phyloP scores from a whole-genome alignment of 805 yeast species.

The Starmerella sp. region DNA sequence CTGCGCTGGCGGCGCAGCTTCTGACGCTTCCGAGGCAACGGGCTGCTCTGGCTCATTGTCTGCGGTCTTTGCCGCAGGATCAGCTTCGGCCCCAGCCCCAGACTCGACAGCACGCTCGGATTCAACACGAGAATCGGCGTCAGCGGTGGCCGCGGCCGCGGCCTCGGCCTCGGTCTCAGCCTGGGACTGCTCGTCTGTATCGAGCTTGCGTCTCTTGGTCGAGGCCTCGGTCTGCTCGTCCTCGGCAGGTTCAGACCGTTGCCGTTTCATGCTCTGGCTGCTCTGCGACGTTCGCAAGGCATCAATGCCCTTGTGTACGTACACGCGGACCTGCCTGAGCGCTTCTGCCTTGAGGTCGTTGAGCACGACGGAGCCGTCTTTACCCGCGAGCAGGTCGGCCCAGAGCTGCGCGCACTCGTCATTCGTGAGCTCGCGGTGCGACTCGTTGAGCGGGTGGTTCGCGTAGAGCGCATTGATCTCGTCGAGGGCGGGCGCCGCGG shows the following conservation, averaged over 20 bases:
- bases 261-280: not conserved
- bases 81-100: too few relatives aligned
- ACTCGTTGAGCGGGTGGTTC: conserved; percentile 15
- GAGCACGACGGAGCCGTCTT: not conserved
- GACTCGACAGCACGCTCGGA: too few relatives aligned
- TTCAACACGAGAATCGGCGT: too few relatives aligned
- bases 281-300: not conserved
- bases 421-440: conserved; percentile 5
- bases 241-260: not conserved
- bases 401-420: conserved; percentile 6
- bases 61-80: too few relatives aligned
- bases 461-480: conserved; percentile 4
- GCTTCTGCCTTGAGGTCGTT: conserved; percentile 9
- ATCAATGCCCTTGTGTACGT: conserved; percentile 8
- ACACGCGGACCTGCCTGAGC: conserved; percentile 8
- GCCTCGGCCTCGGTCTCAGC: too few relatives aligned
- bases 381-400: not conserved
- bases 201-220: not conserved
- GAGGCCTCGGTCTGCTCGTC: not conserved
- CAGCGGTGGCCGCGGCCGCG: too few relatives aligned
- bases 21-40: too few relatives aligned
- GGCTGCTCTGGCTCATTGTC: too few relatives aligned
- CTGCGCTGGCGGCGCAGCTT: too few relatives aligned
- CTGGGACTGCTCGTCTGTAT: not conserved
- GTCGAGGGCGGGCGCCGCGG: conserved; percentile 6